Evolutionary conservation across 768 basidiomycete species (phyloP).

Genomic region (Calocera viscosa): DNA sequence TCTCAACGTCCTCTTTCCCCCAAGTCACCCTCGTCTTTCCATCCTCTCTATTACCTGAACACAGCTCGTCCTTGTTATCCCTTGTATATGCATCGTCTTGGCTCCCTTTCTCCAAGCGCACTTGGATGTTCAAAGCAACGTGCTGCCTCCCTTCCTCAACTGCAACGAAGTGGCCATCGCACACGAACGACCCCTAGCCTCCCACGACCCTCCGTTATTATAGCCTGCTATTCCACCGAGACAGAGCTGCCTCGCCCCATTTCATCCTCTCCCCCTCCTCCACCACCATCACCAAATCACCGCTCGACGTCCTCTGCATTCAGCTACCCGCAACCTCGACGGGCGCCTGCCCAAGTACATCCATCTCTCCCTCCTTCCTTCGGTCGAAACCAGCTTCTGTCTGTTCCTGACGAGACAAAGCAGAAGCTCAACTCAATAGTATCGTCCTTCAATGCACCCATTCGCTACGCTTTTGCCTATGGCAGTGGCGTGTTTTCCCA

Average conservation of each 20-base stretch:
- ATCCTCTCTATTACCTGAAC: too few relatives aligned
- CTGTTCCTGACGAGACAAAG: constrained; percentile 66
- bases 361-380: constrained; percentile 22
- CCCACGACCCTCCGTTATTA: neutral
- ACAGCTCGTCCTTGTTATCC: neutral
- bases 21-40: too few relatives aligned
- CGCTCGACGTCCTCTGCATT: neutral
- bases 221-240: neutral
- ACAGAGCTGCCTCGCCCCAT: neutral
- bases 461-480: constrained; percentile 95
- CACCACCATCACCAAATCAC: neutral
- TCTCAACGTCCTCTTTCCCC: too few relatives aligned
- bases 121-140: neutral
- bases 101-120: neutral
- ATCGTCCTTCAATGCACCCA: constrained; percentile 69
- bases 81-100: constrained; percentile 5
- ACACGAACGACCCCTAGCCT: neutral
- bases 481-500: constrained; percentile 94
- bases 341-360: constrained; percentile 21
- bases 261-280: constrained; percentile 6
- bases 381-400: constrained; percentile 68
- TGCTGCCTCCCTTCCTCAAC: neutral
- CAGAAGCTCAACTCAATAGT: constrained; percentile 72
- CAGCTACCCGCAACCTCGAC: neutral
- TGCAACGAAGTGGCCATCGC: neutral